These are phyloP conservation scores for Xylariaceae sp. DNA, from an alignment of 2,329 filamentous ascomycete species.

Conservation along the genomic window DNA sequence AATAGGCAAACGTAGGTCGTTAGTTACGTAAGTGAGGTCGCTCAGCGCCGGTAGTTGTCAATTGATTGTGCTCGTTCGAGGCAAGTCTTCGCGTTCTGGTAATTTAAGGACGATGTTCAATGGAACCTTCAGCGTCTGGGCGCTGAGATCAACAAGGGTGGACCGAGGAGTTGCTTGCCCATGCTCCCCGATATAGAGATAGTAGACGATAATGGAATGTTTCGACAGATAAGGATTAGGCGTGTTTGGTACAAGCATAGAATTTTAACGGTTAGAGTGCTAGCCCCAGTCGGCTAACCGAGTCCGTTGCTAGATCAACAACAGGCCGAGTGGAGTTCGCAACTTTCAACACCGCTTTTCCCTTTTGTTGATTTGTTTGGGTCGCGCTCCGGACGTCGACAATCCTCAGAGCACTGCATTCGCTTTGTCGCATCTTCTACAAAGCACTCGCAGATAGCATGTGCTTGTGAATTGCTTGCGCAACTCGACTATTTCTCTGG, in stretches of 20 bases:
- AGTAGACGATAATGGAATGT: background rate
- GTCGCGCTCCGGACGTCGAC: background rate
- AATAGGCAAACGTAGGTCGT: too few relatives aligned
- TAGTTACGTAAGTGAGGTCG: background rate
- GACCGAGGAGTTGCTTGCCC: background rate
- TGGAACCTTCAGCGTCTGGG: background rate
- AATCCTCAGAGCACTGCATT: background rate
- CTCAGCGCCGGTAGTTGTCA: too few relatives aligned
- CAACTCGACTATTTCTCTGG: background rate
- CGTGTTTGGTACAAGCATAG: too few relatives aligned
- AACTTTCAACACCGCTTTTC: background rate
- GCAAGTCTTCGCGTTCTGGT: too few relatives aligned
- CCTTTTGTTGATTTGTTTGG: slow-evolving; percentile 4
- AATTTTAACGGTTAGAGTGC: background rate
- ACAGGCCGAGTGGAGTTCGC: background rate
- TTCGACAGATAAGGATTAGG: background rate
- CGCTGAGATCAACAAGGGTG: too few relatives aligned
- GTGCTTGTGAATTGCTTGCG: background rate
- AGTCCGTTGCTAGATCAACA: slow-evolving; percentile 2
- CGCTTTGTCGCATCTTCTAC: background rate
- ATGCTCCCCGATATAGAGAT: background rate
- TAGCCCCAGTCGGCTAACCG: background rate
- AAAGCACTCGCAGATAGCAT: too few relatives aligned
- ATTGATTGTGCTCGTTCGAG: too few relatives aligned
- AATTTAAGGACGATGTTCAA: too few relatives aligned